Evolutionary conservation across 208 protist genomes (phyloP), one percentile per base, ranked within the genome.

Genomic region (Leishmania aethiopica): DNA sequence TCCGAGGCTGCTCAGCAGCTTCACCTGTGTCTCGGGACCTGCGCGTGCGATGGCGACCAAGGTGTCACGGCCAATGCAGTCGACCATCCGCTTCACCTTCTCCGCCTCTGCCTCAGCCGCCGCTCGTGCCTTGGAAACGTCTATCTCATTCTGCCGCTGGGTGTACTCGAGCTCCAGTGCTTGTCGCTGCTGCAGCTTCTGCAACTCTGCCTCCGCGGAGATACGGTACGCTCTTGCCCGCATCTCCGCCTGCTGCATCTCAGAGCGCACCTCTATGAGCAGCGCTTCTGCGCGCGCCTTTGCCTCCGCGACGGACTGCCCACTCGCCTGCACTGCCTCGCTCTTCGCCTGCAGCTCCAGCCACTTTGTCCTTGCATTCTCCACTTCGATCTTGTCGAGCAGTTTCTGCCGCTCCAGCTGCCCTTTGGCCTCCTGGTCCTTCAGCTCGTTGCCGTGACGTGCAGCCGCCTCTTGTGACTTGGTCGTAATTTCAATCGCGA

Each of bases 401-500:
- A 99, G 90, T 82, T 98, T 98, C 85, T 97, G 96, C 10, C 95
- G 89, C 89, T 99, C 95, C 28, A 99, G 91, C 72, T 96, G 82
- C 49, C 96, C 96, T 75, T 94, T 88, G 6, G 98, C 98, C 83
- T 98, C 86, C 86, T 99, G 96, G 72, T 98, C 96, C 75, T 98
- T 93, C 49, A 97, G 91, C 88, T 99, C 93, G 76, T 96, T 96
- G 47, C 94, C 94, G 79, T 99, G 96, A n/a, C 95, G 90, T 15
- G 98, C 98, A 13, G 95, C 86, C 8, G 96, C 95, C 73, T 99
- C 98, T 86, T 99, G 98, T 28, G 98, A 99, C 83, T 99, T 99
- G 77, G 98, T 99, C 1, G 97, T 99, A 79, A 99, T 99, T 88
- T 99, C 97, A 88, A 99, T 99, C 40, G 98, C 98, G 2, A 99